Base-by-base conservation (phyloP, 225 moss, liverwort and hornwort species). In the Physcomitrellopsis africana region DNA sequence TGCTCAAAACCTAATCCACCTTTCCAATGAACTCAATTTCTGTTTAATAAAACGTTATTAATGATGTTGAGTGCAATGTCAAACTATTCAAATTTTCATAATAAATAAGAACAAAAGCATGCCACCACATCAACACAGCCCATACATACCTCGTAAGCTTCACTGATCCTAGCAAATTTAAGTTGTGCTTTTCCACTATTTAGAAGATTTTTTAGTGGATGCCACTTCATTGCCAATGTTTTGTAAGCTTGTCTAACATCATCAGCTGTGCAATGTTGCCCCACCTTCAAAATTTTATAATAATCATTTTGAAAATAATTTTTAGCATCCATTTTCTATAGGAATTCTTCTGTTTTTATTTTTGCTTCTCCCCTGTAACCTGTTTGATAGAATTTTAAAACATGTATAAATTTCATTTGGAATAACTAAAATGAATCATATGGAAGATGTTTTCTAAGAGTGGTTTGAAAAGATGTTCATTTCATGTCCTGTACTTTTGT, bases 1-100 rank as follows among this genome's bases (percentile, higher is more conserved):
- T 93, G 18, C 84, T 72, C 76, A 97, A 81, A 27, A 97, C 94
- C 94, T 97, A 75, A 62, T 20, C 10, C 8, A 43, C 9, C 14
- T 4, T 9, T n/a, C 13, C 11, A 49, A 49, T 49, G 15, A 49
- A 11, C 15, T 49, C 11, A 49, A 49, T 11, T 49, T 49, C 1
- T 3, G 49, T 49, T 1, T 49, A 11, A 49, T 11, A 3, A 49
- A 24, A 24, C 1, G 1, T 24, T 37, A 5, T 37, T 37, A 7
- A 37, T 0, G 4, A 37, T 1, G 24, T 1, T 24, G 24, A 37
- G 32, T 37, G 32, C 32, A 37, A 37, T 7, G 7, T 7, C 32
- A 37, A 37, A 37, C 32, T 4, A 37, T 37, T 37, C 32, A 19
- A 5, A 55, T 19, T 20, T 55, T 17, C 7, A 2, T 55, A 1